These are phyloP conservation scores for Phaeosphaeria sp. DNA, from an alignment of 2,329 filamentous ascomycete genomes.

Conservation along the genomic window DNA sequence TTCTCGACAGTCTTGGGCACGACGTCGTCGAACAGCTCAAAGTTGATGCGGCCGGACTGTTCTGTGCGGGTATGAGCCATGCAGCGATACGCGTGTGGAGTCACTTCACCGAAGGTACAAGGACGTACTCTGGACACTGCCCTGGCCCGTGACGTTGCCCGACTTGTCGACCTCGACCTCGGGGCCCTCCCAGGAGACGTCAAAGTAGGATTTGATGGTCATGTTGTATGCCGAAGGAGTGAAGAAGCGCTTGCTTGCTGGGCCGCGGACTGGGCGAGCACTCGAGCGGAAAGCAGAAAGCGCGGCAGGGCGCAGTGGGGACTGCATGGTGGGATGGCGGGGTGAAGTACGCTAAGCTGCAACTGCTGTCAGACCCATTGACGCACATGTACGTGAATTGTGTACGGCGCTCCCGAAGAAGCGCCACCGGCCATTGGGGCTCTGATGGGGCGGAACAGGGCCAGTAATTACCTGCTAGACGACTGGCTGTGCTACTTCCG, in stretches of 20 bases:
- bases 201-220: constrained; percentile 78
- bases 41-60: constrained; percentile 81
- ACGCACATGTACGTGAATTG: constrained; percentile 24
- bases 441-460: neutral
- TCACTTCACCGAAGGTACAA: constrained; percentile 10
- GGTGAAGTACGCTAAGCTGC: constrained; percentile 32
- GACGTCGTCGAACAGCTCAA: constrained; percentile 83
- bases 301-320: constrained; percentile 13
- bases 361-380: constrained; percentile 18
- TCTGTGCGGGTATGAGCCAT: neutral
- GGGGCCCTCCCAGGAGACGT: constrained; percentile 74
- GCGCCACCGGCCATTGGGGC: neutral
- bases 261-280: constrained; percentile 40
- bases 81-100: too few relatives aligned
- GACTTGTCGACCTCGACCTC: constrained; percentile 67
- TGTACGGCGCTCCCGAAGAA: neutral
- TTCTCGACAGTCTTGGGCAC: constrained; percentile 89
- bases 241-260: constrained; percentile 60
- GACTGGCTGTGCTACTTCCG: neutral
- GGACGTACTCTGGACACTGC: constrained; percentile 64
- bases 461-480: neutral
- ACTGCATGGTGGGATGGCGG: constrained; percentile 50
- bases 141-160: constrained; percentile 57
- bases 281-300: constrained; percentile 43
- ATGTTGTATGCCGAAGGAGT: constrained; percentile 75